Base-by-base conservation (phyloP, 2,329 filamentous ascomycete species). In the Epichloe elymi region DNA sequence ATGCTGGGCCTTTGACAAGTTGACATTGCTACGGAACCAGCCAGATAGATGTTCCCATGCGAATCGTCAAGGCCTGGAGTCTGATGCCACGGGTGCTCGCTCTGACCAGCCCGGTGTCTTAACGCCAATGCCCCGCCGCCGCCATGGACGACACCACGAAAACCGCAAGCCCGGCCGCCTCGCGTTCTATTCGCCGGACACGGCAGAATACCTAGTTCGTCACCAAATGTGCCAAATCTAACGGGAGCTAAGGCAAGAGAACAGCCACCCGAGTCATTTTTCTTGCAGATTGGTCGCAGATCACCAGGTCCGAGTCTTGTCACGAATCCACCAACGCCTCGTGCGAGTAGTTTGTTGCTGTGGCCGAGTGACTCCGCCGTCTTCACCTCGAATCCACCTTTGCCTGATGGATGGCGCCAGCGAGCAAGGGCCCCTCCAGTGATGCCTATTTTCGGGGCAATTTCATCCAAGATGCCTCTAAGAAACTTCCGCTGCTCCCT, bases 361-460 rank as follows among this genome's bases (percentile, higher is more conserved):
- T 36, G 17, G 38, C 3, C n/a, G 39, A 44, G 15, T 5, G 33
- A 49, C 48, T 44, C 39, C 30, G 30, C 48, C 40, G 47, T 42
- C 23, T 42, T 40, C 36, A 35, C 23, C 26, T 20, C 39, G 39
- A 49, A 43, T 33, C 47, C 47, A 49, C 47, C 26, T 38, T 30
- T 48, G 46, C 46, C 46, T 42, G n/a, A n/a, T 38, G 33, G n/a
- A 30, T 35, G 35, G 36, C 17, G 23, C 36, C n/a, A n/a, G 38
- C 19, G 23, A 23, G 15, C 37, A 36, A 23, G 30, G 35, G 35
- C 11, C 33, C 33, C 36, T 23, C 19, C 12, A 19, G 26, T 42
- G 49, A 26, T 51, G 36, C 49, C 49, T 47, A 40, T 20, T 23
- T 47, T 41, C 23, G 19, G 49, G 36, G 37, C 43, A 11, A 36